phyloP scores from a whole-genome alignment of 2,329 filamentous ascomycete species.

The Calonectria fujianensis region DNA sequence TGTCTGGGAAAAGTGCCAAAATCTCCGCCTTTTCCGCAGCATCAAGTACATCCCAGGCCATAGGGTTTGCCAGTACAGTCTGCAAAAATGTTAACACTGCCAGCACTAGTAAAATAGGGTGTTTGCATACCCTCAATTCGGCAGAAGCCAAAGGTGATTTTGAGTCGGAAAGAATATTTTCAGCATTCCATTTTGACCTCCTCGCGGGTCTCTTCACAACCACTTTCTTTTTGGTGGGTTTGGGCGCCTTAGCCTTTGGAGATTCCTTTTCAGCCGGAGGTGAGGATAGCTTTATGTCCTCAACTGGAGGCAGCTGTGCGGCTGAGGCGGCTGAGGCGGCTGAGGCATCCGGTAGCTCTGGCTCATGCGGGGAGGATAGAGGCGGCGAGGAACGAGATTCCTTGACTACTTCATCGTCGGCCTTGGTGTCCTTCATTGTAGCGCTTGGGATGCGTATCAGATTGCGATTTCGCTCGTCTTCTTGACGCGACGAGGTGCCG shows the following conservation, averaged over 20 bases:
- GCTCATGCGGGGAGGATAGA: constrained; percentile 40
- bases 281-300: constrained; percentile 43
- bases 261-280: constrained; percentile 29
- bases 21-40: constrained; percentile 60
- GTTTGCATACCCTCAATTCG: constrained; percentile 60
- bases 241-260: constrained; percentile 24
- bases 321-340: background rate
- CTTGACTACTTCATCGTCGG: constrained; percentile 7
- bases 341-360: constrained; percentile 27
- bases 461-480: background rate
- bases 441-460: background rate
- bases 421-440: constrained; percentile 34
- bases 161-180: constrained; percentile 60
- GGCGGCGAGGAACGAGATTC: constrained; percentile 39
- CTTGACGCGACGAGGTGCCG: background rate
- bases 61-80: constrained; percentile 61
- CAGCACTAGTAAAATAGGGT: background rate
- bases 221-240: constrained; percentile 52
- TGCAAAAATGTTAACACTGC: constrained; percentile 38
- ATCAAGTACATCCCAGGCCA: constrained; percentile 62
- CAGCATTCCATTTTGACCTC: constrained; percentile 61
- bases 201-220: constrained; percentile 50
- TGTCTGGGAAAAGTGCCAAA: constrained; percentile 62
- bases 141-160: constrained; percentile 63
- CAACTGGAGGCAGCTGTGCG: constrained; percentile 23